phyloP scores from a whole-genome alignment of 164 flowering plant genomes.

The Kingdonia uniflora region DNA sequence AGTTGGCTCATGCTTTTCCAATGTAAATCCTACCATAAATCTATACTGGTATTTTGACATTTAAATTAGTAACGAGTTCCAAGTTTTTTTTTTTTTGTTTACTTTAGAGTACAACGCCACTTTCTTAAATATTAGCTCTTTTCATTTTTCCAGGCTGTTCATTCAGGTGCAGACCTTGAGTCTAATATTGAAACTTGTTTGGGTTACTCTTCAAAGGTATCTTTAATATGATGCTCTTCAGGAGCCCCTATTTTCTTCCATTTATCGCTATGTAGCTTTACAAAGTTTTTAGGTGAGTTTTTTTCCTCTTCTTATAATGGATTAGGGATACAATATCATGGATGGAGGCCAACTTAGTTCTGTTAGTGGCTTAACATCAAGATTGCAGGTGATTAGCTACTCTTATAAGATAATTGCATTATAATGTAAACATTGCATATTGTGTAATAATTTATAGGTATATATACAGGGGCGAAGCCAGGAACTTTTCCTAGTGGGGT shows the following conservation, averaged over 20 bases:
- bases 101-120: too few relatives aligned
- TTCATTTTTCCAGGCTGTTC: constrained; percentile 20
- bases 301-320: too few relatives aligned
- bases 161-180: constrained; percentile 25
- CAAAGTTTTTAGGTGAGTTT: too few relatives aligned
- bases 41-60: too few relatives aligned
- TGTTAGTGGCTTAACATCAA: constrained; percentile 11
- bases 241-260: neutral
- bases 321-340: constrained; percentile 19
- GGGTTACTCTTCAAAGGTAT: constrained; percentile 21
- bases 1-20: too few relatives aligned
- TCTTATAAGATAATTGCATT: neutral
- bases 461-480: too few relatives aligned
- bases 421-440: too few relatives aligned
- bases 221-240: neutral
- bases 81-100: too few relatives aligned
- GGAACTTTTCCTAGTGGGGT: too few relatives aligned
- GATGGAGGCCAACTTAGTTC: constrained; percentile 11
- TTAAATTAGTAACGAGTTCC: too few relatives aligned
- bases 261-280: neutral
- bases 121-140: too few relatives aligned
- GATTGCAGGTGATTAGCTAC: constrained; percentile 13
- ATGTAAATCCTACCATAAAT: too few relatives aligned
- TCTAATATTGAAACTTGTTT: constrained; percentile 19
- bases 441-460: neutral